phyloP scores from a whole-genome alignment of 2,329 filamentous ascomycete genomes.

The Colletotrichum siamense region DNA sequence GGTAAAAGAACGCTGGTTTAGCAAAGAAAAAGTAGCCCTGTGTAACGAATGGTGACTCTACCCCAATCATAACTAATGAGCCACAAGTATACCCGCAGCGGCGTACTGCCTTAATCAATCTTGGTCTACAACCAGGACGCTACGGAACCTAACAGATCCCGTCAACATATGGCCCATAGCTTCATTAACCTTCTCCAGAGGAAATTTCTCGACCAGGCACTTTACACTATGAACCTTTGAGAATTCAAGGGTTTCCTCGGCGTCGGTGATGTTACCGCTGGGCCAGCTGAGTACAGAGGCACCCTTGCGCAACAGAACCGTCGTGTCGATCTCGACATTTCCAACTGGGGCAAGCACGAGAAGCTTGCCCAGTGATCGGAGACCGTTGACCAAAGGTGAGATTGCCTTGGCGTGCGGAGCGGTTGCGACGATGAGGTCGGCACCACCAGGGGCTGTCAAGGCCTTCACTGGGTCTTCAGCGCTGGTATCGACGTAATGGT shows the following conservation, averaged over 20 bases:
- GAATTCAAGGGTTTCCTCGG: constrained; percentile 71
- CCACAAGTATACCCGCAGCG: too few species aligned
- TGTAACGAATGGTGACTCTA: too few species aligned
- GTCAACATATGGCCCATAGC: constrained; percentile 48
- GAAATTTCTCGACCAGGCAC: constrained; percentile 70
- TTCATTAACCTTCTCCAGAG: constrained; percentile 54
- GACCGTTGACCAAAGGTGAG: constrained; percentile 55
- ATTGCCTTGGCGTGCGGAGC: constrained; percentile 65
- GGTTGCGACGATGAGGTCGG: constrained; percentile 65
- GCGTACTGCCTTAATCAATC: too few species aligned
- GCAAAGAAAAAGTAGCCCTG: too few species aligned
- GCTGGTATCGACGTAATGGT: constrained; percentile 56
- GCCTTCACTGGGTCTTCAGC: constrained; percentile 52
- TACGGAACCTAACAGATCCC: constrained; percentile 50
- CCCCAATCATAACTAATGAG: too few species aligned
- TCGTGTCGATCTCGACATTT: constrained; percentile 47
- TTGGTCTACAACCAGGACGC: constrained; percentile 49
- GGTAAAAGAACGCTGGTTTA: too few species aligned
- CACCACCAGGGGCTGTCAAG: constrained; percentile 65
- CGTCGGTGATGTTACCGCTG: constrained; percentile 66
- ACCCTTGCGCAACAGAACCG: constrained; percentile 51
- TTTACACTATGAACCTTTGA: constrained; percentile 65
- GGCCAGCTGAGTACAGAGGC: constrained; percentile 68
- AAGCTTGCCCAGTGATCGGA: constrained; percentile 61
- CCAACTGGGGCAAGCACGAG: constrained; percentile 62